A percentile compares a stretch with the other conserved stretches of the same genome.
Conservation (phyloP, 176 grass and related monocot species). For the Zea mays region Zm-B73-REFERENCE-NAM-5.0 NC_050097.1:223425501-223426000, state of each 20-base stretch:
- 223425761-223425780: not conserved
- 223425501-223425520: slow-evolving; percentile 45
- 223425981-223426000: slow-evolving; percentile 91
- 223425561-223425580: slow-evolving; percentile 98
- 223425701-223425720: not conserved
- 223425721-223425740: not conserved
- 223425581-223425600: slow-evolving; percentile 82
- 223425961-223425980: slow-evolving; percentile 47
- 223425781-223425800: not conserved
- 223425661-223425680: not conserved
- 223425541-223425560: slow-evolving; percentile 98
- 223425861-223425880: not conserved
- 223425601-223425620: slow-evolving; percentile 93
- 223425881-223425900: not conserved
- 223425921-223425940: not conserved
- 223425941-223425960: not conserved
- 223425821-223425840: not conserved
- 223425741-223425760: not conserved
- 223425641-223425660: slow-evolving; percentile 38
- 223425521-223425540: slow-evolving; percentile 72
- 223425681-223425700: not conserved
- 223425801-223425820: not conserved
- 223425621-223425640: slow-evolving; percentile 98
- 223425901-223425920: not conserved
- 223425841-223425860: not conserved